phyloP scores from a whole-genome alignment of 2,329 filamentous ascomycete species.

The Aspergillus unguis region DNA sequence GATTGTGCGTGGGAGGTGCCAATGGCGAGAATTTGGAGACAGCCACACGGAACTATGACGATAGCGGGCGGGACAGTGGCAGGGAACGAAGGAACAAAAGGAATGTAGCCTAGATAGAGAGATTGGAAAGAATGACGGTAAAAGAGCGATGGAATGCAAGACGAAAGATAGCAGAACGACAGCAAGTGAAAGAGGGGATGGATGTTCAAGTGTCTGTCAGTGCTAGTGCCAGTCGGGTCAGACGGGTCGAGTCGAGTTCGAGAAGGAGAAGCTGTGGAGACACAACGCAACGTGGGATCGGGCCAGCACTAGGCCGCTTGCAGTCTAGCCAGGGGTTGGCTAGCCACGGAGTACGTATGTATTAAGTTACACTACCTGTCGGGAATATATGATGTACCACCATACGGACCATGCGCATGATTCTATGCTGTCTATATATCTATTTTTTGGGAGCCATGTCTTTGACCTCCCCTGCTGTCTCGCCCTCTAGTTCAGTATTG shows the following conservation, averaged over 20 bases:
- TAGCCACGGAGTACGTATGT: not conserved
- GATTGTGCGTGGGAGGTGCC: not conserved
- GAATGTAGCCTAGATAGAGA: not conserved
- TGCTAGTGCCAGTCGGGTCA: constrained; percentile 2
- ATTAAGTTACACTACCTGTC: not conserved
- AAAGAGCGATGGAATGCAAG: not conserved
- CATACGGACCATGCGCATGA: not conserved
- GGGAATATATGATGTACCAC: not conserved
- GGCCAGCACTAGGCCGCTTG: constrained; percentile 1
- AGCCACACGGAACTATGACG: constrained; percentile 12
- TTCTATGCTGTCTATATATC: not conserved
- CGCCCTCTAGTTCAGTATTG: constrained; percentile 37
- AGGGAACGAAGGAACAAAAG: not conserved
- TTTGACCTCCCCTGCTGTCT: constrained; percentile 20
- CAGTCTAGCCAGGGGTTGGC: constrained; percentile 17
- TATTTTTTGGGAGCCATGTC: constrained; percentile 12
- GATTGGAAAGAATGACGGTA: not conserved
- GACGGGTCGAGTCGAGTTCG: constrained; percentile 4
- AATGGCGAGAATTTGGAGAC: constrained; percentile 4
- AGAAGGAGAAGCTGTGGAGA: constrained; percentile 4
- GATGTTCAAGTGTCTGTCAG: not conserved
- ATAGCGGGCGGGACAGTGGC: not conserved
- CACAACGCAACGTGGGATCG: constrained; percentile 10
- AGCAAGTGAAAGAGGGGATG: not conserved
- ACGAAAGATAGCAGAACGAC: constrained; percentile 1